Conservation (phyloP, 2,329 filamentous ascomycete genomes). For the Penicillium italicum region DNA sequence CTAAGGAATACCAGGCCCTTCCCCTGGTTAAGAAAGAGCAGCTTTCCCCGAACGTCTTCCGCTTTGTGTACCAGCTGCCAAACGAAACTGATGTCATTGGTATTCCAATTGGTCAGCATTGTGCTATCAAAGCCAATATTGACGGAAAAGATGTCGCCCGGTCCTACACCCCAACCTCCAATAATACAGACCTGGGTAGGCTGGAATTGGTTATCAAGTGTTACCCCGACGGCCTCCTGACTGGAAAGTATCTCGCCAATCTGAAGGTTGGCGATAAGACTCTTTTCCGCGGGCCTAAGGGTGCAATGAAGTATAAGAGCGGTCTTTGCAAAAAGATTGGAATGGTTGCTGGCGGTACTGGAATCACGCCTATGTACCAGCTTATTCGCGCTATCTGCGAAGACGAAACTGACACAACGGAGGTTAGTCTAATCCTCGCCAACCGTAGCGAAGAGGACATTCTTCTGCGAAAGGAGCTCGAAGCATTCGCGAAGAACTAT, state of each 20-base stretch:
- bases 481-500: not conserved
- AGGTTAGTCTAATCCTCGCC: not conserved
- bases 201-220: not conserved
- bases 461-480: not conserved
- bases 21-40: not conserved
- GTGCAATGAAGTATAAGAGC: not conserved
- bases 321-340: not conserved
- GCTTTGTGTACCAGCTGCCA: not conserved
- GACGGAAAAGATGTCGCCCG: not conserved
- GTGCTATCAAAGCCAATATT: not conserved
- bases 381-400: not conserved
- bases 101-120: not conserved
- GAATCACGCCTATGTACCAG: not conserved
- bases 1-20: not conserved
- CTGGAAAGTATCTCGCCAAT: not conserved
- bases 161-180: not conserved
- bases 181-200: not conserved
- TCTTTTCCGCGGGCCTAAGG: not conserved
- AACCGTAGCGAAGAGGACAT: not conserved
- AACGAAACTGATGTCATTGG: not conserved
- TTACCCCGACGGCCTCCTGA: not conserved
- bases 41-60: not conserved
- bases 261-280: not conserved
- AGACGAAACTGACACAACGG: not conserved
- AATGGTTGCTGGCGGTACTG: not conserved